These are phyloP conservation scores for Apiospora arundinis DNA, from an alignment of 2,329 filamentous ascomycete species.

Conservation along the genomic window DNA sequence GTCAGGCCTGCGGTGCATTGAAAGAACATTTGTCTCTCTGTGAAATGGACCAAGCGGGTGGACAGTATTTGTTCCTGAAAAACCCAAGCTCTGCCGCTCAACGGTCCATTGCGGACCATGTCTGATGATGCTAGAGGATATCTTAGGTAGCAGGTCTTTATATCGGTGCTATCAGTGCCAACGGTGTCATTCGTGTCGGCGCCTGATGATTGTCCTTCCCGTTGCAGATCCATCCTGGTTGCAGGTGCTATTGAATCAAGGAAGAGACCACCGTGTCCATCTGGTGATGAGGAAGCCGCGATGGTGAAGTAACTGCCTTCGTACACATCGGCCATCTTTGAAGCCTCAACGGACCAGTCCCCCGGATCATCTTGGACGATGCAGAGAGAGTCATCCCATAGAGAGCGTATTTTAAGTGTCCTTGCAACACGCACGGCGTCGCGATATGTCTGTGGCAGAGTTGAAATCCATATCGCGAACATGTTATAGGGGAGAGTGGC, in stretches of 20 bases:
- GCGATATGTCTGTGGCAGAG: slow-evolving; percentile 12
- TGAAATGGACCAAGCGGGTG: background rate
- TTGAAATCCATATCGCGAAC: background rate
- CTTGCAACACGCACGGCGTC: slow-evolving; percentile 15
- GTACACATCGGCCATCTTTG: slow-evolving; percentile 19
- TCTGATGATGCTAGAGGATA: background rate
- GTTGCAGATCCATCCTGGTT: too few relatives aligned
- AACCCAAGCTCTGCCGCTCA: background rate
- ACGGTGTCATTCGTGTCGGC: too few relatives aligned
- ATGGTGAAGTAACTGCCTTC: slow-evolving; percentile 19
- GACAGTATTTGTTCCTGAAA: background rate
- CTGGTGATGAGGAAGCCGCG: slow-evolving; percentile 8
- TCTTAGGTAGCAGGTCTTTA: too few relatives aligned
- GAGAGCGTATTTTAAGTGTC: slow-evolving; percentile 4
- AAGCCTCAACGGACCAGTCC: slow-evolving; percentile 18
- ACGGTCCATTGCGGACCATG: background rate
- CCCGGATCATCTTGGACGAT: slow-evolving; percentile 21
- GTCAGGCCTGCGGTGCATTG: background rate
- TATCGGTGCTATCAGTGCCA: too few relatives aligned
- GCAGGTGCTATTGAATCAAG: too few relatives aligned
- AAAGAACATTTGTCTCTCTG: background rate
- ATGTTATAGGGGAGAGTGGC: background rate
- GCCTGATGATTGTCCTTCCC: too few relatives aligned
- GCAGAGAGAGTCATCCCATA: background rate
- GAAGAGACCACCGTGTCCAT: slow-evolving; percentile 7